Percentiles rank a stretch among this genome's conserved stretches.
phyloP scores from a whole-genome alignment of 306 rosid genomes.

The Prinsepia uniflora region DNA sequence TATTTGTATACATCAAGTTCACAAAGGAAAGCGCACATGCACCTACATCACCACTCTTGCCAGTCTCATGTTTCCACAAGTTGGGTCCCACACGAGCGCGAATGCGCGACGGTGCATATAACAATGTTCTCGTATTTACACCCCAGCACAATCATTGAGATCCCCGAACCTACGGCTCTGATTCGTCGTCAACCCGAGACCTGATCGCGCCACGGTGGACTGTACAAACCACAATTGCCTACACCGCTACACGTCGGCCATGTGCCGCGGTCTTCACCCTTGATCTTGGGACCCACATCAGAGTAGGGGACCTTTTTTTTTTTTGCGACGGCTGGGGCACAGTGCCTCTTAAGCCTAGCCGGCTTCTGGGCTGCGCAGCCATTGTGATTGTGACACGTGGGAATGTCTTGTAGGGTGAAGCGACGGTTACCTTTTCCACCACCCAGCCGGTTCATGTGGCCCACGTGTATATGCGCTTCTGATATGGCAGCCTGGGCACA shows the following conservation, averaged over 20 bases:
- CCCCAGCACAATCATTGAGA: background rate
- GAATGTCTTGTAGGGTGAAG: background rate
- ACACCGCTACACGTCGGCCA: slow-evolving; percentile 28
- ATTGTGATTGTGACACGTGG: background rate
- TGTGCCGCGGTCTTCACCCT: slow-evolving; percentile 30
- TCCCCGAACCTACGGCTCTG: slow-evolving; percentile 8
- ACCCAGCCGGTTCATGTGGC: slow-evolving; percentile 9
- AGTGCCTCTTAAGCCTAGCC: background rate
- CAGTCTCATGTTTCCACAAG: background rate
- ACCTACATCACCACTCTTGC: background rate
- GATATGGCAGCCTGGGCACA: background rate
- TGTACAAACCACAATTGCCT: background rate
- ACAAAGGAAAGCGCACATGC: too few species aligned
- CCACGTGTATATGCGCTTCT: slow-evolving; percentile 17
- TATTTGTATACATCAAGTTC: too few species aligned
- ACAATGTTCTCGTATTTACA: background rate
- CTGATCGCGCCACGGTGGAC: slow-evolving; percentile 20
- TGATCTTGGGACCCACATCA: slow-evolving; percentile 8
- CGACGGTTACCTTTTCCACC: slow-evolving; percentile 6
- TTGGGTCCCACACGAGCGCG: background rate
- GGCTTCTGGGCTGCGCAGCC: background rate
- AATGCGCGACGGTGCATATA: slow-evolving; percentile 12
- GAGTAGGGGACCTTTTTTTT: too few species aligned
- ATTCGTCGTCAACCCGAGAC: slow-evolving; percentile 17
- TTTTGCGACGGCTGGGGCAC: background rate